Percentiles rank a stretch among this genome's conserved stretches.
Evolutionary conservation across 2,329 filamentous ascomycete species (phyloP).

Genomic region (Stemphylium lycopersici): DNA sequence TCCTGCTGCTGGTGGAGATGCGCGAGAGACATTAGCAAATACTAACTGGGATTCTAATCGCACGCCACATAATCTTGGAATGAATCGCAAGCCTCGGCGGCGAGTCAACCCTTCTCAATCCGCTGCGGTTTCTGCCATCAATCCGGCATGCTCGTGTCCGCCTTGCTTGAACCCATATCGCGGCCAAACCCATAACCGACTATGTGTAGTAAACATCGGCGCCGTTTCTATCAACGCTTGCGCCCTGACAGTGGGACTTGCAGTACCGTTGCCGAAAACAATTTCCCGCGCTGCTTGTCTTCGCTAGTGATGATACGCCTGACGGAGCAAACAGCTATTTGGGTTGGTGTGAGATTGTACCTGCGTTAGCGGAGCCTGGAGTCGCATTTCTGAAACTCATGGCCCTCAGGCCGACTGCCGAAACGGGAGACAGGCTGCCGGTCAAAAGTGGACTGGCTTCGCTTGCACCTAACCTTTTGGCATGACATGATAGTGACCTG

Average conservation of each 20-base stretch:
- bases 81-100: not conserved
- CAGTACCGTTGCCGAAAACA: slow-evolving; percentile 42
- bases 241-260: slow-evolving; percentile 31
- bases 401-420: slow-evolving; percentile 27
- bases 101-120: slow-evolving; percentile 4
- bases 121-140: not conserved
- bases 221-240: slow-evolving; percentile 36
- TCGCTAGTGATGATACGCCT: slow-evolving; percentile 26
- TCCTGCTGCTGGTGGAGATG: slow-evolving; percentile 6
- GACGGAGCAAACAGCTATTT: slow-evolving; percentile 44
- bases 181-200: slow-evolving; percentile 7
- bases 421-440: slow-evolving; percentile 31
- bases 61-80: slow-evolving; percentile 7
- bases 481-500: slow-evolving; percentile 23
- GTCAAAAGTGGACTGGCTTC: slow-evolving; percentile 29
- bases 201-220: slow-evolving; percentile 8
- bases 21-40: not conserved
- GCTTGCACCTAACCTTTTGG: slow-evolving; percentile 23
- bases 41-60: slow-evolving; percentile 2
- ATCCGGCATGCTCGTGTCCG: not conserved
- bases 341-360: slow-evolving; percentile 40
- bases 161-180: slow-evolving; percentile 1
- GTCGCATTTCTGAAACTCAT: slow-evolving; percentile 42
- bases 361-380: slow-evolving; percentile 44
- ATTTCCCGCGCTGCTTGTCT: slow-evolving; percentile 17